Evolutionary conservation across 2,329 filamentous ascomycete species (phyloP).

Genomic region (Alternaria arborescens): DNA sequence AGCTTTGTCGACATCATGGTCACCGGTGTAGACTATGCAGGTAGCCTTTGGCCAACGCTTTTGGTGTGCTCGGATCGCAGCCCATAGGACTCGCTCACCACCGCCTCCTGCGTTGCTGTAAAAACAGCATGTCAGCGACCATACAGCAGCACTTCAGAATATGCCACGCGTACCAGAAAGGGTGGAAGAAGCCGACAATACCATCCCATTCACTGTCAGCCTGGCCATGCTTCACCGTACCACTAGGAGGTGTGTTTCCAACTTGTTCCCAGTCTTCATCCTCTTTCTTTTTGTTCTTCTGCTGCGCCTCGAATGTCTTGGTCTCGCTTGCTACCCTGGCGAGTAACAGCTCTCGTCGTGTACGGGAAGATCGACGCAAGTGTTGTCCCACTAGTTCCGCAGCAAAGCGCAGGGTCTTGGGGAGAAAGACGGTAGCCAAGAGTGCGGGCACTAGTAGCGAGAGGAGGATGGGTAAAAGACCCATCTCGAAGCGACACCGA

Average conservation of each 20-base stretch:
- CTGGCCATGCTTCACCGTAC: conserved; percentile 55
- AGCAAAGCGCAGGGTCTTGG: conserved; percentile 37
- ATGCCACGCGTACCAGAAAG: conserved; percentile 76
- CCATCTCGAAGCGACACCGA: conserved; percentile 34
- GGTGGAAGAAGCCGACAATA: conserved; percentile 95
- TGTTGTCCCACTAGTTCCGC: conserved; percentile 41
- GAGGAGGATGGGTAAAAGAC: conserved; percentile 33
- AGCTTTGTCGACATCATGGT: conserved; percentile 85
- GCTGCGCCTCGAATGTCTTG: conserved; percentile 30
- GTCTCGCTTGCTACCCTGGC: conserved; percentile 45
- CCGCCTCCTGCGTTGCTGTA: conserved; percentile 91
- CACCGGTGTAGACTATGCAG: conserved; percentile 93
- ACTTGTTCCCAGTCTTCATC: conserved; percentile 78
- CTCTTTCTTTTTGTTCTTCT: conserved; percentile 40
- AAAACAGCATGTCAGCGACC: conserved; percentile 26
- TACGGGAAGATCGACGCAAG: conserved; percentile 44
- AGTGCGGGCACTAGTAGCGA: conserved; percentile 36
- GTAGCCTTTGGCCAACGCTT: conserved; percentile 86
- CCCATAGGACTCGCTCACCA: conserved; percentile 95
- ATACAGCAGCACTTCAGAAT: neutral
- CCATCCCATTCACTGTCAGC: conserved; percentile 75
- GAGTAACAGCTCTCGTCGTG: conserved; percentile 45
- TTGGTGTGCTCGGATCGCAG: conserved; percentile 90
- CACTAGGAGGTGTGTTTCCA: conserved; percentile 60
- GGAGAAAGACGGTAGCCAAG: conserved; percentile 36